Evolutionary conservation across 1,139 yeast genomes (phyloP), one percentile per base, ranked within the genome.

Genomic region (Pichia sp.): DNA sequence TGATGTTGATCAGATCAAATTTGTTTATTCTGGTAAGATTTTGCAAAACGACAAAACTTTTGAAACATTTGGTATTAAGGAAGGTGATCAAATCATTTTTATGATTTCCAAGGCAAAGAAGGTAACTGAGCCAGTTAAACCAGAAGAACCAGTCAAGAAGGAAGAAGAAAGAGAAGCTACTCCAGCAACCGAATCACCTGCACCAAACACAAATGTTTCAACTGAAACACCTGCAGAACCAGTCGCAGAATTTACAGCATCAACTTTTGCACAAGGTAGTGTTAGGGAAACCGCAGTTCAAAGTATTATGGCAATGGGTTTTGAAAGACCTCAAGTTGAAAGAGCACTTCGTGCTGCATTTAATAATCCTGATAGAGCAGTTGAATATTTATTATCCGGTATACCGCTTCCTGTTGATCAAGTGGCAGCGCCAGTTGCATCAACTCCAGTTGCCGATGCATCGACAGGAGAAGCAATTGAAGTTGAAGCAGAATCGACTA

Each of bases 331-430:
- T 6, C 86, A 86, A 60, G 96, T 87, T 23, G 94, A 87, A 64
- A 75, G 78, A 32, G 98, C 99, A 0, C 70, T 91, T 61, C 78
- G 95, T 56, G 96, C 96, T 15, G 97, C 98, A 0, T 91, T 80
- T 66, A 91, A 91, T 65, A 89, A 91, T 64, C 98, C 99, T 21
- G 97, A 91, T 59, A 80, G 98, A 57, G 99, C 99, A 0, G 97
- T 89, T 6, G 98, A 93, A 61, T 89, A 91, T 61, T 71, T 91
- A 45, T 68, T 91, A 53, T 86, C 89, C 33, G 97, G 97, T 5
- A 78, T 91, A 40, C 97, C 97, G 58, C 56, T 62, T 16, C 51
- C 64, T 20, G 53, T 63, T 15, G 52, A 61, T n/a, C 51, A 62
- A 20, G 44, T 58, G 20, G 13, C 28, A 21, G 33, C 27, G 15